These are phyloP conservation scores for Colletotrichum echinochloae DNA, from an alignment of 2,329 filamentous ascomycete genomes.

Conservation along the genomic window DNA sequence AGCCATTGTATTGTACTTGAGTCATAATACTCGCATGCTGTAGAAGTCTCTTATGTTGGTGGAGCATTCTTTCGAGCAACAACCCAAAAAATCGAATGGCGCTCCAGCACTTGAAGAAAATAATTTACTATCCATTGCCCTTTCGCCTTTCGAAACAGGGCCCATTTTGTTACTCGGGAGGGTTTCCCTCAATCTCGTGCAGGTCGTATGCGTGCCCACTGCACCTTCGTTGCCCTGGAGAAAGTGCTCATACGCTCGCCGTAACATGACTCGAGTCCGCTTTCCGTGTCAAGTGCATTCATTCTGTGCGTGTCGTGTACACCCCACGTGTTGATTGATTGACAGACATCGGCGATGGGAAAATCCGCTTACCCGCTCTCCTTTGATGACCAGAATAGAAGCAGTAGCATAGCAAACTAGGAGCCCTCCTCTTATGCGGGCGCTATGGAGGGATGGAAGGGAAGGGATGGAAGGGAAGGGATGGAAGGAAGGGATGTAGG, in stretches of 20 bases:
- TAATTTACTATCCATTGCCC: background rate
- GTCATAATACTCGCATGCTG: conserved; percentile 39
- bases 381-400: background rate
- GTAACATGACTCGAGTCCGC: conserved; percentile 5
- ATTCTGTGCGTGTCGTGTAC: background rate
- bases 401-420: background rate
- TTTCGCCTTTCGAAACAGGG: background rate
- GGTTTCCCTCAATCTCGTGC: background rate
- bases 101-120: conserved; percentile 5
- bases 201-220: background rate
- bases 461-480: background rate
- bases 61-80: conserved; percentile 11
- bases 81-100: background rate
- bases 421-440: background rate
- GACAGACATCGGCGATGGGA: conserved; percentile 1
- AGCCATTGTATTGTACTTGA: conserved; percentile 39
- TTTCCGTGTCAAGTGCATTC: background rate
- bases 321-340: background rate
- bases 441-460: background rate
- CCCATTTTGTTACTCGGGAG: background rate
- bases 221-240: background rate
- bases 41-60: conserved; percentile 8
- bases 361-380: background rate
- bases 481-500: background rate
- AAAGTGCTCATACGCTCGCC: background rate